Base-by-base conservation (phyloP, 805 yeast genomes). In the Wickerhamomyces chambardii region DNA sequence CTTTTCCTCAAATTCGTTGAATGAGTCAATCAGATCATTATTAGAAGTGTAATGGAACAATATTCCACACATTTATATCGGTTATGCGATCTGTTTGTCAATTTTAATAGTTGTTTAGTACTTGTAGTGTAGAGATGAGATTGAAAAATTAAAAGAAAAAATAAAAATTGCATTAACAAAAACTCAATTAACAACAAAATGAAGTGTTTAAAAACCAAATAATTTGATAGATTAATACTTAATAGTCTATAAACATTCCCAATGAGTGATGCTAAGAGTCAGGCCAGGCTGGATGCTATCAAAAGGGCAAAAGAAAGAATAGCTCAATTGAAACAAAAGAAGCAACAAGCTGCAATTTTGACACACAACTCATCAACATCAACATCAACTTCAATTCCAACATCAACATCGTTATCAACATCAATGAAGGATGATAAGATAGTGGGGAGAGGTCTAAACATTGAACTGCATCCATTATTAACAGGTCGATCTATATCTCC, bases 1-100 rank as follows among this genome's bases (percentile, higher is more conserved):
- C 7, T 32, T 39, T 36, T 48, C 54, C 9, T 36, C 28, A 32
- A 43, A 44, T 32, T 46, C 58, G 6, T 36, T 16, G 12, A 42
- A 29, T 14, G 37, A 45, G 31, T 44, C 45, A 6, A 32, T 29
- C 11, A 38, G 16, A 5, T 17, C n/a, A 6, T 29, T 14, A 15
- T 21, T 36, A 2, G 27, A 25, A 2, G 34, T 32, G 26, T 50
- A 56, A 40, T 61, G 64, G 32, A 66, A 55, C 16, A 75, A 53
- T 11, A 75, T 75, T 2, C 82, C 82, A 61, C 82, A 75, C 83
- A 75, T 75, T n/a, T n/a, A n/a, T n/a, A n/a, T n/a, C n/a, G n/a
- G n/a, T n/a, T n/a, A n/a, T n/a, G n/a, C n/a, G n/a, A n/a, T n/a
- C n/a, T n/a, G n/a, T n/a, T n/a, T n/a, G n/a, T n/a, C n/a, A n/a